Percentiles rank a stretch among this genome's conserved stretches.
Evolutionary conservation across 345 rosid species (phyloP).

Genomic region (Kandelia obovata): DNA sequence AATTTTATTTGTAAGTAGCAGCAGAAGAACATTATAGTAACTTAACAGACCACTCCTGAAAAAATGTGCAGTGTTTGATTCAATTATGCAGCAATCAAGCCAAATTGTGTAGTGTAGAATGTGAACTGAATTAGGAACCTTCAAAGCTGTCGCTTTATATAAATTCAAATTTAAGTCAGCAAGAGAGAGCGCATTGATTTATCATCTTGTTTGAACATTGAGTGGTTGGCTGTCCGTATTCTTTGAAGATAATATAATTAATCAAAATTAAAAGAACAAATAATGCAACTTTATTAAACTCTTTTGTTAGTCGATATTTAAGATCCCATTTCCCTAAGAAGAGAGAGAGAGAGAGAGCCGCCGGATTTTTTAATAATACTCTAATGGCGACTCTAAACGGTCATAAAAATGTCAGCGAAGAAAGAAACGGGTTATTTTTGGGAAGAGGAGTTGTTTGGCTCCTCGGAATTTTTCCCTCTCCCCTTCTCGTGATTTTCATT

Average conservation of each 20-base stretch:
- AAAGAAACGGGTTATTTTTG: background rate
- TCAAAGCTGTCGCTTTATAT: too few species aligned
- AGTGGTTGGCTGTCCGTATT: too few species aligned
- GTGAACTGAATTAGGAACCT: too few species aligned
- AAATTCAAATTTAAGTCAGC: too few species aligned
- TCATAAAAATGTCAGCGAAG: background rate
- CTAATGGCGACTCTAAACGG: background rate
- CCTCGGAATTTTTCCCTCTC: background rate
- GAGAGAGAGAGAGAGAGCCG: background rate
- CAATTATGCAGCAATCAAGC: background rate
- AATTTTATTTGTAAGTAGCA: conserved; percentile 50
- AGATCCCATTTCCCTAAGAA: too few species aligned
- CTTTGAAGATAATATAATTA: too few species aligned
- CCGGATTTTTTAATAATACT: background rate
- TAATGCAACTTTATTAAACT: too few species aligned
- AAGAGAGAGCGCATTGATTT: too few species aligned
- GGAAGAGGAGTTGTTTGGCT: conserved; percentile 6
- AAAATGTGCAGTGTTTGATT: background rate
- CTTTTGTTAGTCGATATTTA: too few species aligned
- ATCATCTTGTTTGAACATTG: too few species aligned
- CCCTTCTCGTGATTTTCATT: too few species aligned
- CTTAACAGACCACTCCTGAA: conserved; percentile 16
- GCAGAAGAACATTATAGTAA: background rate
- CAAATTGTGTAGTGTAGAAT: background rate
- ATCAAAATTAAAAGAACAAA: too few species aligned